Conservation (phyloP, 371 early-diverging fungal species). For the Modicella reniformis region DNA sequence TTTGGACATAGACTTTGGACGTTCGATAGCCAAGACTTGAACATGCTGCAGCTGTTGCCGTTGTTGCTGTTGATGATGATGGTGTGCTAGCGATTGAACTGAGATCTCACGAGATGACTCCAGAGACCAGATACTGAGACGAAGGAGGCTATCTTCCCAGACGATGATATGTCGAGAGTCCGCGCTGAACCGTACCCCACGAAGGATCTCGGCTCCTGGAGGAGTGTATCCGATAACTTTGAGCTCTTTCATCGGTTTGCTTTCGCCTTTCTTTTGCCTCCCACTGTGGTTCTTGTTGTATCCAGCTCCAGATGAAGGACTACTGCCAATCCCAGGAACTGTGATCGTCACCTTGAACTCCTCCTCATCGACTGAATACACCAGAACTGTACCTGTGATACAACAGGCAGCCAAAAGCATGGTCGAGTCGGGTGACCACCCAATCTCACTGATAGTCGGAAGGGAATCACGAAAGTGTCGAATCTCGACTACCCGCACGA, state of each 20-base stretch:
- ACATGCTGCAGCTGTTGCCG: conserved; percentile 14
- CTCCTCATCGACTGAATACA: conserved; percentile 43
- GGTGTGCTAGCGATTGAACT: conserved; percentile 7
- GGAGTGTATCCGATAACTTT: conserved; percentile 35
- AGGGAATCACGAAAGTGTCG: conserved; percentile 47
- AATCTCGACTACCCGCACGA: conserved; percentile 44
- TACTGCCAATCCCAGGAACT: conserved; percentile 34
- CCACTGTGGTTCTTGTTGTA: conserved; percentile 1
- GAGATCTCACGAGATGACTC: conserved; percentile 17
- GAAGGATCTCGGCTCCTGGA: conserved; percentile 38
- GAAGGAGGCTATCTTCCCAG: conserved; percentile 45
- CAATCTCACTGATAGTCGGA: conserved; percentile 45
- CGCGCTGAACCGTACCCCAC: conserved; percentile 46
- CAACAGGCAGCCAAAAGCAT: conserved; percentile 48
- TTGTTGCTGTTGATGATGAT: conserved; percentile 16
- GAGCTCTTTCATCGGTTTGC: conserved; percentile 14
- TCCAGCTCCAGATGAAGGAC: background rate
- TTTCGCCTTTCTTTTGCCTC: conserved; percentile 6
- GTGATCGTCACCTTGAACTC: conserved; percentile 48
- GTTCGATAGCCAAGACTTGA: conserved; percentile 24
- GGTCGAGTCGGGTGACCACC: conserved; percentile 49
- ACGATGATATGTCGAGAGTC: conserved; percentile 49
- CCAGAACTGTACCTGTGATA: conserved; percentile 35
- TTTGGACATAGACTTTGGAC: conserved; percentile 37
- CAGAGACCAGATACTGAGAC: conserved; percentile 46